Evolutionary conservation across 2,329 filamentous ascomycete genomes (phyloP).

Genomic region (Dendryphion nanum): DNA sequence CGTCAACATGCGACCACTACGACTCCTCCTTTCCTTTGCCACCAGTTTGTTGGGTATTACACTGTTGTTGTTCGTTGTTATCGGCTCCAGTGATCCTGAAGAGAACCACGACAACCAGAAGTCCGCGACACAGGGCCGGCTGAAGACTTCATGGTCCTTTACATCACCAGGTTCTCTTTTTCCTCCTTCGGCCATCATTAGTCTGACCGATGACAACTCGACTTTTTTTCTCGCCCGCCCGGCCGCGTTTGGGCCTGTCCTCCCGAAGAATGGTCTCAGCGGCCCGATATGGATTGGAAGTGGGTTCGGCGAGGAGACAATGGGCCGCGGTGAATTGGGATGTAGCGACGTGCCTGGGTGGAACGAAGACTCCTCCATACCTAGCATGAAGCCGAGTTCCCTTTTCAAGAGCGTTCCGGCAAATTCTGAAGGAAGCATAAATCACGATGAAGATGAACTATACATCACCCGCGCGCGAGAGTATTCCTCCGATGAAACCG

Average conservation of each 20-base stretch:
- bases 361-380: conserved; percentile 53
- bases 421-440: conserved; percentile 47
- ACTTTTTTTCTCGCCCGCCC: conserved; percentile 94
- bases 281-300: conserved; percentile 92
- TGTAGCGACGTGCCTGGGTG: conserved; percentile 94
- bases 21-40: conserved; percentile 42
- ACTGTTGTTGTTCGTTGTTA: conserved; percentile 43
- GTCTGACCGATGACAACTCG: conserved; percentile 94
- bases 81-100: conserved; percentile 21
- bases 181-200: conserved; percentile 92
- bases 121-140: conserved; percentile 28
- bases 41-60: conserved; percentile 44
- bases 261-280: conserved; percentile 75
- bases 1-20: conserved; percentile 36
- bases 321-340: conserved; percentile 76
- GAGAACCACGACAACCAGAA: conserved; percentile 12
- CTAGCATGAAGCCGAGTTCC: conserved; percentile 6
- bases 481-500: neutral
- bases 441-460: conserved; percentile 83
- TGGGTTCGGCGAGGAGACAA: conserved; percentile 76
- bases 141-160: conserved; percentile 49
- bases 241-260: conserved; percentile 82
- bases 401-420: conserved; percentile 1
- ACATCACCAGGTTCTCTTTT: conserved; percentile 78
- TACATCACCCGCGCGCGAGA: conserved; percentile 50